Evolutionary conservation across 2,329 filamentous ascomycete species (phyloP).

Genomic region (Penicillium sp.): DNA sequence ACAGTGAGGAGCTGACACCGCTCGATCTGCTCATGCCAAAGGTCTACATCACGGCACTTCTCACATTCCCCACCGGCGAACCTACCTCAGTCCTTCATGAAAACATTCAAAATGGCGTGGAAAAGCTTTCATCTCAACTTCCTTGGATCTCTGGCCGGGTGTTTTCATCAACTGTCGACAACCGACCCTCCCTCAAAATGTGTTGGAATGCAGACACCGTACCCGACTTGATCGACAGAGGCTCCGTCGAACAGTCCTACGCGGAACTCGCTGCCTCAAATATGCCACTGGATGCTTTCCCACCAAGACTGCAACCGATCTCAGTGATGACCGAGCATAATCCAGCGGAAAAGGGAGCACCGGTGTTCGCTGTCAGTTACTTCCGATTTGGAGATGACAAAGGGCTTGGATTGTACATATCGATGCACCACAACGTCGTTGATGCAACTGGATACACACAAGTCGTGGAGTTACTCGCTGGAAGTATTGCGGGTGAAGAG

Average conservation of each 20-base stretch:
- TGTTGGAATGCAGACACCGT: not conserved
- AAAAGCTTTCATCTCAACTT: not conserved
- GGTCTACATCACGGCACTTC: conserved; percentile 11
- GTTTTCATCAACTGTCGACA: not conserved
- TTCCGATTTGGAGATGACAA: conserved; percentile 13
- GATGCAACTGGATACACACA: conserved; percentile 10
- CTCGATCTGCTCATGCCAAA: conserved; percentile 9
- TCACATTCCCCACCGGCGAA: not conserved
- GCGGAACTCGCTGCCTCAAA: not conserved
- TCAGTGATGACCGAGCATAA: not conserved
- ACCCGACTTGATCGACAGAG: not conserved
- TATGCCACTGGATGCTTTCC: not conserved
- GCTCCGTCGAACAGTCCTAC: not conserved
- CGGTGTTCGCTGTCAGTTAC: conserved; percentile 12
- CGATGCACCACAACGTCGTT: conserved; percentile 11
- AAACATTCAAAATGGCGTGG: not conserved
- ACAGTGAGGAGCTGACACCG: conserved; percentile 1
- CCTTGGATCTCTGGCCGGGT: not conserved
- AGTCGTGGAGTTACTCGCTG: not conserved
- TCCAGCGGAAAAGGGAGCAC: not conserved
- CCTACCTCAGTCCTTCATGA: not conserved
- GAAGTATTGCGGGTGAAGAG: not conserved
- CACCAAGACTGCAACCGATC: not conserved
- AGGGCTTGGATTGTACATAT: conserved; percentile 10
- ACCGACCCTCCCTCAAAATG: not conserved